phyloP scores from a whole-genome alignment of 2,329 filamentous ascomycete species.

The Teratosphaeria zuluensis region DNA sequence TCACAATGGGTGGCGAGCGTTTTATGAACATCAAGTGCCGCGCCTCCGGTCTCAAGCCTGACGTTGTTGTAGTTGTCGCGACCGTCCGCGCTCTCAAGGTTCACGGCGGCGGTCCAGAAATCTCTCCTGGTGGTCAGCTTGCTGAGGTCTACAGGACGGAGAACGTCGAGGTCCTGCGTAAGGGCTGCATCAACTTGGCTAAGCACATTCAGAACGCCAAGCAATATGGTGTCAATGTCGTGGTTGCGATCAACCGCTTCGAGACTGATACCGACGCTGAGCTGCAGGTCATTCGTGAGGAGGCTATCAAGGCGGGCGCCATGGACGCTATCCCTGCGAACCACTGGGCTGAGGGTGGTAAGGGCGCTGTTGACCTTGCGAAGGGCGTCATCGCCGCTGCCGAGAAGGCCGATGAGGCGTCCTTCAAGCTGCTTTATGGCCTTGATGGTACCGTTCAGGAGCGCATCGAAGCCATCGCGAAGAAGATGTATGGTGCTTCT shows the following conservation, averaged over 20 bases:
- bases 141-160: slow-evolving; percentile 83
- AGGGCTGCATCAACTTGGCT: slow-evolving; percentile 84
- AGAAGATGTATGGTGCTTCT: slow-evolving; percentile 87
- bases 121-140: slow-evolving; percentile 76
- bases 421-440: slow-evolving; percentile 80
- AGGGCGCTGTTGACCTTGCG: slow-evolving; percentile 80
- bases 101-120: slow-evolving; percentile 91
- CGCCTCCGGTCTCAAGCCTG: slow-evolving; percentile 81
- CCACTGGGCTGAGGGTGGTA: slow-evolving; percentile 94
- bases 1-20: slow-evolving; percentile 98
- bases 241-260: slow-evolving; percentile 97
- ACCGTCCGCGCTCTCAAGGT: slow-evolving; percentile 95
- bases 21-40: slow-evolving; percentile 99
- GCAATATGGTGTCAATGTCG: slow-evolving; percentile 81
- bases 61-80: slow-evolving; percentile 89
- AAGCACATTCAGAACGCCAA: slow-evolving; percentile 92
- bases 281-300: slow-evolving; percentile 78
- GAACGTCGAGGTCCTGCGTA: slow-evolving; percentile 82
- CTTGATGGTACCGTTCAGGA: slow-evolving; percentile 72
- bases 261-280: slow-evolving; percentile 89
- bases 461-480: slow-evolving; percentile 82
- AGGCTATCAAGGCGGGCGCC: slow-evolving; percentile 82
- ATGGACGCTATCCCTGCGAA: slow-evolving; percentile 89
- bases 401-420: slow-evolving; percentile 62
- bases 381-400: slow-evolving; percentile 75